Base-by-base conservation (phyloP, 805 yeast species). In the Metschnikowia koreensis region DNA sequence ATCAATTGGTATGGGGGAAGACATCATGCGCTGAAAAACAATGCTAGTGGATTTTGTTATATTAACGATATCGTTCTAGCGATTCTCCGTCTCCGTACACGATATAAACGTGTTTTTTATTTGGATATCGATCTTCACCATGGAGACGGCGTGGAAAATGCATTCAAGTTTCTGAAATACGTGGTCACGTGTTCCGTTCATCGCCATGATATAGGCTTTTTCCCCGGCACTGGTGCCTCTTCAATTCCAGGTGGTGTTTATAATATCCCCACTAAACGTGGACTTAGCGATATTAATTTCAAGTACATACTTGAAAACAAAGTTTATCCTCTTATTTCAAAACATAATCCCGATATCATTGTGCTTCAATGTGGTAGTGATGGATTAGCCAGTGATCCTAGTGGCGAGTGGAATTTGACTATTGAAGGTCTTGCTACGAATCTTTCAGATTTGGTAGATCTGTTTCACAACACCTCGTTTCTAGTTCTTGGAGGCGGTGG, bases 1-100 rank as follows among this genome's bases (percentile, higher is more conserved):
- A 73, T 87, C 42, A 86, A 86, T 61, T 87, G 91, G 91, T 80
- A 81, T 60, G 96, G 96, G 7, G 96, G 94, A 1, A 66, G 92
- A 44, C 94, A 87, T 61, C 94, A 87, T 65, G 83, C 84, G 5
- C 71, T 67, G 42, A 77, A 76, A 56, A 59, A 75, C 0, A 68
- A 61, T 34, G 87, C 89, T 1, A 74, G 86, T 10, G 93, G 93
- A 2, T 87, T 83, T 60, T 87, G 94, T 61, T 87, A 87, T 60
- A 69, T 85, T 2, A 87, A 87, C 57, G 96, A 87, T 60, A 77
- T 86, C 7, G 84, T 81, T 0, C 60, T 87, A 12, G 78, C 81
- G 0, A 82, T 87, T 4, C 71, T 76, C 42, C 66, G 70, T 38
- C 69, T 87, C 12, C 64, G 92, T 34, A 69, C 72, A 26, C 61